phyloP scores from a whole-genome alignment of 2,329 filamentous ascomycete species.

The Epichloe scottii region DNA sequence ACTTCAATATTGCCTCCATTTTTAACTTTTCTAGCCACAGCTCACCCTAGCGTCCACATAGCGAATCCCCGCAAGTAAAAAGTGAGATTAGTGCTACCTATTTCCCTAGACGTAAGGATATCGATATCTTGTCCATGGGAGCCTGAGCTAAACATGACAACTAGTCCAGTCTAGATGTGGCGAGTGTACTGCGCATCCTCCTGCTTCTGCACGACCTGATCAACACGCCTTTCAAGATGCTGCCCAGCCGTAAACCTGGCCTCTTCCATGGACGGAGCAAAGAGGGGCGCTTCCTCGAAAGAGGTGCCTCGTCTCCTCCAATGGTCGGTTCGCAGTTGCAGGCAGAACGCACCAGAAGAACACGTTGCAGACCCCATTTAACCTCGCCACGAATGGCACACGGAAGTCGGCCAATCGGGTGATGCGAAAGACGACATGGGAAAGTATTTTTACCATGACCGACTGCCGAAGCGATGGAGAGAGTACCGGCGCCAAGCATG shows the following conservation, averaged over 20 bases:
- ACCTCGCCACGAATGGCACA: too few relatives aligned
- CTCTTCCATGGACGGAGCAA: background rate
- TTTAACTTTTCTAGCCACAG: too few relatives aligned
- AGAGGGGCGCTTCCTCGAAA: background rate
- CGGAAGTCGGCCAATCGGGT: too few relatives aligned
- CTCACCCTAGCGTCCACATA: too few relatives aligned
- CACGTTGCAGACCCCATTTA: background rate
- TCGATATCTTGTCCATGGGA: too few relatives aligned
- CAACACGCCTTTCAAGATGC: background rate
- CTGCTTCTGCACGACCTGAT: background rate
- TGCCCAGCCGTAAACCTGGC: background rate
- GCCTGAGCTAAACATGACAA: too few relatives aligned
- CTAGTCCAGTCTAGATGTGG: background rate
- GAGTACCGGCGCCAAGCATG: background rate
- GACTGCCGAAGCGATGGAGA: background rate
- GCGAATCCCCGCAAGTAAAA: too few relatives aligned
- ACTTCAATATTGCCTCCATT: too few relatives aligned
- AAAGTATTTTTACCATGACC: background rate
- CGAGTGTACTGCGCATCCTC: background rate
- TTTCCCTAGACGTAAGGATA: too few relatives aligned
- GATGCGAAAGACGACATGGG: too few relatives aligned
- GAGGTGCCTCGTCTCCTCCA: background rate
- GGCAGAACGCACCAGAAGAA: slow-evolving; percentile 1
- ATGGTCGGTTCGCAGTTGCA: background rate
- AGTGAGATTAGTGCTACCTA: too few relatives aligned